These are phyloP conservation scores for Erysimum cheiri DNA, from an alignment of 441 rosid genomes.

Conservation along the genomic window DNA sequence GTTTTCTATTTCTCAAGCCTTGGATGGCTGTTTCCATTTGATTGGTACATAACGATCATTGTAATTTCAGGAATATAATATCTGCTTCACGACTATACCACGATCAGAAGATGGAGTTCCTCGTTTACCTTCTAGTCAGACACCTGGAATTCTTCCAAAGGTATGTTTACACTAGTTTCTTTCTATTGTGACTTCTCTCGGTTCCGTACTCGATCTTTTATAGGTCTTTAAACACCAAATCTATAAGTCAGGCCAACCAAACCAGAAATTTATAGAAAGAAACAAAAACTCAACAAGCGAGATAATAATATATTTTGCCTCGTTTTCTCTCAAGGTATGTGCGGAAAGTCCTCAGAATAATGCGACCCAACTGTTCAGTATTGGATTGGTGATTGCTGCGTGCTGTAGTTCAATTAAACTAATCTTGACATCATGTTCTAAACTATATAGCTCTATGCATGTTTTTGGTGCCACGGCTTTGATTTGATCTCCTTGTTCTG, in stretches of 20 bases:
- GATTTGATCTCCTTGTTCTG: slow-evolving; percentile 24
- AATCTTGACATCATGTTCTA: slow-evolving; percentile 12
- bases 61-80: slow-evolving; percentile 82
- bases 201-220: slow-evolving; percentile 8
- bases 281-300: neutral
- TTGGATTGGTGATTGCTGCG: slow-evolving; percentile 27
- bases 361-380: slow-evolving; percentile 17
- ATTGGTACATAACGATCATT: slow-evolving; percentile 18
- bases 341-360: slow-evolving; percentile 10
- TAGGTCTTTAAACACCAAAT: neutral
- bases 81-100: slow-evolving; percentile 94
- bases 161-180: slow-evolving; percentile 48
- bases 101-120: slow-evolving; percentile 81
- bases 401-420: slow-evolving; percentile 21
- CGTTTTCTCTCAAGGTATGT: neutral
- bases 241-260: neutral
- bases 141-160: slow-evolving; percentile 91
- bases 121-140: slow-evolving; percentile 69
- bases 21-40: slow-evolving; percentile 25
- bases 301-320: neutral
- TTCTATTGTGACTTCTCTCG: slow-evolving; percentile 13
- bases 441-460: neutral
- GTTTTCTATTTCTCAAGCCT: slow-evolving; percentile 24
- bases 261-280: slow-evolving; percentile 13
- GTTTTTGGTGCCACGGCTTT: slow-evolving; percentile 8